phyloP scores from a whole-genome alignment of 257 asterid species.

The Fraxinus pennsylvanica region DNA sequence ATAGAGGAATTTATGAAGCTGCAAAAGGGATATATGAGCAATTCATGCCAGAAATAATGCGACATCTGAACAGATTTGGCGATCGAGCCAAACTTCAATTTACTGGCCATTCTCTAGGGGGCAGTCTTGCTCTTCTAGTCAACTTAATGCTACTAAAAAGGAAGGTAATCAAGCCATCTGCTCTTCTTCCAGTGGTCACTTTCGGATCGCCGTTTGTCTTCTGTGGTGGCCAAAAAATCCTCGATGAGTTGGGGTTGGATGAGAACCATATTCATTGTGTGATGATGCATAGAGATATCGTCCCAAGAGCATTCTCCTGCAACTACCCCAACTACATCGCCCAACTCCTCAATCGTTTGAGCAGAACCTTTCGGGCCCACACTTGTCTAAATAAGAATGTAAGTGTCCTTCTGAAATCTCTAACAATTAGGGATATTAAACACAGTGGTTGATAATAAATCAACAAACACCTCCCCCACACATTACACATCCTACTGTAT shows the following conservation, averaged over 20 bases:
- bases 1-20: slow-evolving; percentile 92
- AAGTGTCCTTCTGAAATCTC: slow-evolving; percentile 27
- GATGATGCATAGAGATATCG: slow-evolving; percentile 89
- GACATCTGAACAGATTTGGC: slow-evolving; percentile 60
- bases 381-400: slow-evolving; percentile 86
- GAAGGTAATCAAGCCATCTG: slow-evolving; percentile 42
- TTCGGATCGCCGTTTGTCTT: slow-evolving; percentile 86
- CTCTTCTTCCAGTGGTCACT: slow-evolving; percentile 81
- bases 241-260: slow-evolving; percentile 61
- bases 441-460: background rate
- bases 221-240: slow-evolving; percentile 75
- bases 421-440: background rate
- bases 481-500: background rate
- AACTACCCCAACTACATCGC: slow-evolving; percentile 71
- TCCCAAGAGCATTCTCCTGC: slow-evolving; percentile 94
- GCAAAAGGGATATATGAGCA: slow-evolving; percentile 88
- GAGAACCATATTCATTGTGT: slow-evolving; percentile 72
- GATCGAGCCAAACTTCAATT: slow-evolving; percentile 74
- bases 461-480: background rate
- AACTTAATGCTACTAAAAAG: slow-evolving; percentile 74
- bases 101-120: slow-evolving; percentile 92
- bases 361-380: slow-evolving; percentile 58
- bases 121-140: slow-evolving; percentile 88
- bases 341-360: slow-evolving; percentile 69
- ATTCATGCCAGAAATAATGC: slow-evolving; percentile 71